Evolutionary conservation across 2,329 filamentous ascomycete species (phyloP), one percentile per base, ranked within the genome.

Genomic region (Amphichorda felina): DNA sequence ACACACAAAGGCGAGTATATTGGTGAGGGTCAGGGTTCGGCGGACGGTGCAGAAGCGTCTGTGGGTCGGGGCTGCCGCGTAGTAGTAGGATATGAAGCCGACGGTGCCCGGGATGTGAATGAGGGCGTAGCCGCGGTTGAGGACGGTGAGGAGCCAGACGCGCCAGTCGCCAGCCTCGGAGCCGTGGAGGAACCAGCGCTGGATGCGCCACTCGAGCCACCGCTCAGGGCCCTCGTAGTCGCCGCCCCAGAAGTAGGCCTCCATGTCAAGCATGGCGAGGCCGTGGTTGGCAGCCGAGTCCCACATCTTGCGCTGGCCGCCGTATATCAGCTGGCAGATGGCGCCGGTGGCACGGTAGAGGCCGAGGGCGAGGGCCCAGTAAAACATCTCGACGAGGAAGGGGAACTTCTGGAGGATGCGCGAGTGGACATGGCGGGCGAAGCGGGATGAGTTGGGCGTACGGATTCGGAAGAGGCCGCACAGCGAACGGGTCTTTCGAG

Each of bases 51-150:
- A 64, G 50, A 71, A 75, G 14, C 65, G 58, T 45, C 69, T 68
- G 34, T 66, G 63, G 4, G 71, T 75, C 22, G 72, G 78, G 30
- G 75, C 80, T 50, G 76, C 70, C 56, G 77, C 77, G 55, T 74
- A 82, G 5, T 82, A 64, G 53, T 73, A 70, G 27, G 61, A 54
- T 8, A 59, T 50, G 45, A 81, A 83, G 22, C 77, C 64, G 40
- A 82, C 81, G 3, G 76, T 81, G 15, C 76, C 78, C 1, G 78
- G 79, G 41, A 82, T 82, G 55, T 82, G 79, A 45, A 83, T 79
- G 53, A 81, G 81, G 8, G 76, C 80, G 56, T 82, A 82, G 16
- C 70, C 69, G 48, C 76, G 68, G 55, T 82, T 82, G 40, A 74
- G 79, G 66, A 68, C 77, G 40, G 61, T 68, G 64, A 83, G 67